Evolutionary conservation across 331 rosid species (phyloP).

Genomic region (Acacia concinna): DNA sequence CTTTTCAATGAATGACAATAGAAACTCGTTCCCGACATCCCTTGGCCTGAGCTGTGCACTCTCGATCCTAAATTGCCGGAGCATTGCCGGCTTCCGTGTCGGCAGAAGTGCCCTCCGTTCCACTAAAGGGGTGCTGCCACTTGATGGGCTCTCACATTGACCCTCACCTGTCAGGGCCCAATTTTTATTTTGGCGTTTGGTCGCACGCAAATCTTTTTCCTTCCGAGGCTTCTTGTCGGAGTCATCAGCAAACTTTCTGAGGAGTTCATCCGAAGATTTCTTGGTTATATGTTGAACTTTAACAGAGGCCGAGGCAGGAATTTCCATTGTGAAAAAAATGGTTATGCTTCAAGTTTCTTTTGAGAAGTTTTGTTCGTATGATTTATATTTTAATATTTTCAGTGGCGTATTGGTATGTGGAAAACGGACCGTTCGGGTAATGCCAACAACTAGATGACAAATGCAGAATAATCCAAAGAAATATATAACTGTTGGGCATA

Average conservation of each 20-base stretch:
- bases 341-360: background rate
- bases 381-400: background rate
- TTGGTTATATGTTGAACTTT: constrained; percentile 55
- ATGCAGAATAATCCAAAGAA: constrained; percentile 32
- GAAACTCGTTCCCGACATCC: constrained; percentile 46
- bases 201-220: constrained; percentile 20
- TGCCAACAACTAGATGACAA: background rate
- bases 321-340: constrained; percentile 28
- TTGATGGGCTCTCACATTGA: constrained; percentile 44
- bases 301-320: constrained; percentile 1
- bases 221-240: constrained; percentile 21
- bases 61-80: constrained; percentile 45
- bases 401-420: constrained; percentile 3
- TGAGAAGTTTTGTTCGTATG: background rate
- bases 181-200: constrained; percentile 39
- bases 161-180: constrained; percentile 1
- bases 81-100: constrained; percentile 39
- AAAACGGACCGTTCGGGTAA: constrained; percentile 45
- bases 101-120: constrained; percentile 50
- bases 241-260: constrained; percentile 52
- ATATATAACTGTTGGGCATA: constrained; percentile 46
- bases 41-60: constrained; percentile 41
- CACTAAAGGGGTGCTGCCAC: constrained; percentile 21
- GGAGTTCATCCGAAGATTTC: constrained; percentile 64
- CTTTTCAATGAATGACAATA: constrained; percentile 52